Conservation (phyloP, 2,329 filamentous ascomycete species). For the Pseudogymnoascus sp. region DNA sequence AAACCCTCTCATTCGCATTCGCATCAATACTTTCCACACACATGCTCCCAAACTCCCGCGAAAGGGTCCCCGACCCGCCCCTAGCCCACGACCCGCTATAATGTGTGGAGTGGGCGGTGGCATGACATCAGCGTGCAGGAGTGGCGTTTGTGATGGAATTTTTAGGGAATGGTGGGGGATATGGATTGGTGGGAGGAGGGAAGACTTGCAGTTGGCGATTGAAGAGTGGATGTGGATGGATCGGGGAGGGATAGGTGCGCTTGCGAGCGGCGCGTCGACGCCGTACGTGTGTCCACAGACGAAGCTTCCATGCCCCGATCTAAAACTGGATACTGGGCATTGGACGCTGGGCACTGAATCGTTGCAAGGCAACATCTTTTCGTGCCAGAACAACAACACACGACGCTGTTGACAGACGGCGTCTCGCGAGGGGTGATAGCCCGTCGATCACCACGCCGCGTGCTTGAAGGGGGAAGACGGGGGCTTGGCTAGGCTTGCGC, state of each 20-base stretch:
- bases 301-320: not conserved
- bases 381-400: not conserved
- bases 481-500: not conserved
- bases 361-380: not conserved
- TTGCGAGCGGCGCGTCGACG: not conserved
- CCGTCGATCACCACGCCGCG: not conserved
- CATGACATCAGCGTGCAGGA: not conserved
- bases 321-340: not conserved
- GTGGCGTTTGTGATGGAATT: not conserved
- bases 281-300: not conserved
- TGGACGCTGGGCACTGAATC: not conserved
- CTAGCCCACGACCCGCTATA: not conserved
- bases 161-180: not conserved
- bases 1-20: too few species aligned
- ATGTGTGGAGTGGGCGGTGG: not conserved
- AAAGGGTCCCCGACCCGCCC: not conserved
- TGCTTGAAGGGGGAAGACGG: not conserved
- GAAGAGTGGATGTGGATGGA: not conserved
- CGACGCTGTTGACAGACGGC: not conserved
- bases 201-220: not conserved
- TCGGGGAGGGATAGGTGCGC: not conserved
- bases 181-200: not conserved
- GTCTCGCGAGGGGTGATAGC: not conserved
- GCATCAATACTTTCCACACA: too few species aligned
- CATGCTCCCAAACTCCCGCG: not conserved